A percentile compares a stretch with the other conserved stretches of the same genome.
These are phyloP conservation scores for Mortierella sp. DNA, from an alignment of 371 early-diverging fungal species.

Conservation along the genomic window DNA sequence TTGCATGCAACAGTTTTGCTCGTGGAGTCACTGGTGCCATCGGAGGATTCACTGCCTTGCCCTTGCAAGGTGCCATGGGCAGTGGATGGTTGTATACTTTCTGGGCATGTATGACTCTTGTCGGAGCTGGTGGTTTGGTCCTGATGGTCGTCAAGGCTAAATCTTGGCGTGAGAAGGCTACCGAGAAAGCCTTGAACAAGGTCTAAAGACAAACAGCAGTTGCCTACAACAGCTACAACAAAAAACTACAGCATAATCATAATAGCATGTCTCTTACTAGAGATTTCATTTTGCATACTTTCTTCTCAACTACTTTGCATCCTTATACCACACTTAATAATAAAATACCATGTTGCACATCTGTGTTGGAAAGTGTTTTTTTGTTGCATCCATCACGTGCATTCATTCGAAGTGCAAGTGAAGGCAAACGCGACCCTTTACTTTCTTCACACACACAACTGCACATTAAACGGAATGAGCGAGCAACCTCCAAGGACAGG, in stretches of 20 bases:
- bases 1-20: conserved; percentile 56
- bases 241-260: background rate
- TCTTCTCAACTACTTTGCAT: background rate
- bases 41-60: conserved; percentile 39
- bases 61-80: conserved; percentile 32
- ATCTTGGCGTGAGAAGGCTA: conserved; percentile 32
- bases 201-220: conserved; percentile 5
- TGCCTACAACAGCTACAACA: background rate
- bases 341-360: background rate
- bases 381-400: background rate
- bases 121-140: conserved; percentile 24
- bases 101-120: conserved; percentile 37
- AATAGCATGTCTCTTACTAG: too few relatives aligned
- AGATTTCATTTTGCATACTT: background rate
- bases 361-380: too few relatives aligned
- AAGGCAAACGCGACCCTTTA: background rate
- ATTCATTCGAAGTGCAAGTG: background rate
- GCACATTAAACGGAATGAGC: background rate
- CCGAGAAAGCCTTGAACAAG: conserved; percentile 28
- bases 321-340: background rate
- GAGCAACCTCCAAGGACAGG: conserved; percentile 8
- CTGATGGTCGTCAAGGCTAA: conserved; percentile 31
- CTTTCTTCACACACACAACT: background rate
- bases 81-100: conserved; percentile 51
- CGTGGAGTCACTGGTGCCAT: conserved; percentile 59